Evolutionary conservation across 345 rosid genomes (phyloP).

Genomic region (Salix brachista): DNA sequence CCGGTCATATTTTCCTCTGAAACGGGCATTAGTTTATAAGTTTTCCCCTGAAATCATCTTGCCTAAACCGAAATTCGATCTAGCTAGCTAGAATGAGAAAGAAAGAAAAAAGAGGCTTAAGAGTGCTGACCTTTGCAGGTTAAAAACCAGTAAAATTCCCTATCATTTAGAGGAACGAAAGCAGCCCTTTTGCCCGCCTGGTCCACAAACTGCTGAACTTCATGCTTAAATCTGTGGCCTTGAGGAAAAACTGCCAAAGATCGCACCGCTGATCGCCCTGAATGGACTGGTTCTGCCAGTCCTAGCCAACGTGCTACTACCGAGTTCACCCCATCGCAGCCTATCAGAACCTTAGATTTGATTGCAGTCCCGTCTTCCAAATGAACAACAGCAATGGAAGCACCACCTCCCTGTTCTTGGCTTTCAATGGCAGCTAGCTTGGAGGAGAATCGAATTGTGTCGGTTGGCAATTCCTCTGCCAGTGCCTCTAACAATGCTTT

Average conservation of each 20-base stretch:
- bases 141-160: slow-evolving; percentile 30
- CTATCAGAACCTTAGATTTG: slow-evolving; percentile 36
- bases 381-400: slow-evolving; percentile 7
- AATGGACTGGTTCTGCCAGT: slow-evolving; percentile 15
- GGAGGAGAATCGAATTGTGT: slow-evolving; percentile 36
- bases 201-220: slow-evolving; percentile 19
- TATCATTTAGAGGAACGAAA: slow-evolving; percentile 25
- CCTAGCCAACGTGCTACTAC: slow-evolving; percentile 35
- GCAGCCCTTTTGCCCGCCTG: slow-evolving; percentile 23
- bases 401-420: slow-evolving; percentile 7
- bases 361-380: slow-evolving; percentile 33
- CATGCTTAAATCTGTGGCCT: slow-evolving; percentile 25
- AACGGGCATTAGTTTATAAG: background rate
- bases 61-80: background rate
- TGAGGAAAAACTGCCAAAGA: slow-evolving; percentile 24
- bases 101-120: background rate
- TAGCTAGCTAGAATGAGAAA: background rate
- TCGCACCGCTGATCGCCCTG: slow-evolving; percentile 33
- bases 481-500: slow-evolving; percentile 23
- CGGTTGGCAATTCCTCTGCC: slow-evolving; percentile 32
- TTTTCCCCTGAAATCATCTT: background rate
- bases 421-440: slow-evolving; percentile 21
- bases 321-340: slow-evolving; percentile 48
- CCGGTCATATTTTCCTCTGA: slow-evolving; percentile 15
- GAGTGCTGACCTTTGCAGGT: slow-evolving; percentile 21